These are phyloP conservation scores for Thraustochytrium striatum DNA, from an alignment of 352 stramenopile species.

Conservation along the genomic window DNA sequence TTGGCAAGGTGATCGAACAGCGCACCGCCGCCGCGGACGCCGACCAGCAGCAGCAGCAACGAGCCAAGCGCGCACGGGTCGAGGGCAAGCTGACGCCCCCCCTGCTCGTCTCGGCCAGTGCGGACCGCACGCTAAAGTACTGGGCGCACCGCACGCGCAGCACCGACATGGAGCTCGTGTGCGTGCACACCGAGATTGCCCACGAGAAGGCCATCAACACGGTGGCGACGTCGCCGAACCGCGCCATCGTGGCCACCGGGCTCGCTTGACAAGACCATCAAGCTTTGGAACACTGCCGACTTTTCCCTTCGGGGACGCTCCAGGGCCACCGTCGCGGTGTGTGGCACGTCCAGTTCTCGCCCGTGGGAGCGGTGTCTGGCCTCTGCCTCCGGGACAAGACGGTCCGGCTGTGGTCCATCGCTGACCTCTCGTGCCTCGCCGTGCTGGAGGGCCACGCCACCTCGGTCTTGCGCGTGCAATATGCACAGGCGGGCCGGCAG, in stretches of 20 bases:
- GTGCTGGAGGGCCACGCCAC: slow-evolving; percentile 81
- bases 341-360: slow-evolving; percentile 78
- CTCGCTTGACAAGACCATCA: slow-evolving; percentile 80
- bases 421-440: slow-evolving; percentile 76
- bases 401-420: slow-evolving; percentile 75
- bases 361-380: no score
- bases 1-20: slow-evolving; percentile 30
- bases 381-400: slow-evolving; percentile 79
- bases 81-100: slow-evolving; percentile 50
- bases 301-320: slow-evolving; percentile 67
- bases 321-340: slow-evolving; percentile 77
- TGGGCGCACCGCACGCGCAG: slow-evolving; percentile 64
- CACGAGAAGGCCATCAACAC: slow-evolving; percentile 82
- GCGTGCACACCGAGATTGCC: slow-evolving; percentile 68
- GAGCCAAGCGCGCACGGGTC: not conserved
- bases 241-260: slow-evolving; percentile 76
- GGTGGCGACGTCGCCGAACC: slow-evolving; percentile 72
- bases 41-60: not conserved
- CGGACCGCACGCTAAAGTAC: slow-evolving; percentile 81
- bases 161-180: slow-evolving; percentile 45
- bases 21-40: not conserved
- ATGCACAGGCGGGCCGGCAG: slow-evolving; percentile 75
- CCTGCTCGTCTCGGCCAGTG: slow-evolving; percentile 75
- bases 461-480: slow-evolving; percentile 75
- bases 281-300: slow-evolving; percentile 70